A percentile compares a stretch with the other conserved stretches of the same genome.
phyloP scores from a whole-genome alignment of 345 rosid species.

The Moricandia moricandioides region DNA sequence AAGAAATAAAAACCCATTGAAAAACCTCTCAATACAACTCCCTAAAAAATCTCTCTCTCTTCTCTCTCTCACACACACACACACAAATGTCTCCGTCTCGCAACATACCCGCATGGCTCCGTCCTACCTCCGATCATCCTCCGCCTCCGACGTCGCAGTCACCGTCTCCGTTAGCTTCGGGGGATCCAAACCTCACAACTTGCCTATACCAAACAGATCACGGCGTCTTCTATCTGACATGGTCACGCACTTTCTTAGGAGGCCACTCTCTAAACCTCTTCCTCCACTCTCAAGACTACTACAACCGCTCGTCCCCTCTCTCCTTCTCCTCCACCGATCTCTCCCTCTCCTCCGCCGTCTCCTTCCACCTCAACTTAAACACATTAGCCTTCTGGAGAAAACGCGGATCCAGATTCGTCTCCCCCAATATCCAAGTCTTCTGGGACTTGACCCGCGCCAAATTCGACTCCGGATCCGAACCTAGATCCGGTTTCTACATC shows the following conservation, averaged over 20 bases:
- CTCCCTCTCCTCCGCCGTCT: conserved; percentile 49
- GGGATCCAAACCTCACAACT: conserved; percentile 55
- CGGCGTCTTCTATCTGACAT: conserved; percentile 82
- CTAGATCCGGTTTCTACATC: conserved; percentile 73
- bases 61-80: neutral
- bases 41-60: conserved; percentile 13
- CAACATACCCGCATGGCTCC: conserved; percentile 32
- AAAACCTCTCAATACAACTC: conserved; percentile 26
- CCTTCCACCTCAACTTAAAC: conserved; percentile 70
- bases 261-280: conserved; percentile 79
- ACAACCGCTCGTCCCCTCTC: conserved; percentile 38
- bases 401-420: conserved; percentile 61
- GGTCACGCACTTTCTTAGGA: conserved; percentile 75
- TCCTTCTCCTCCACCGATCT: conserved; percentile 43
- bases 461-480: conserved; percentile 84
- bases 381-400: conserved; percentile 77
- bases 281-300: conserved; percentile 56
- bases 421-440: conserved; percentile 47
- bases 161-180: conserved; percentile 53
- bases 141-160: conserved; percentile 25
- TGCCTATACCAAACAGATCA: conserved; percentile 73
- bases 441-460: conserved; percentile 81
- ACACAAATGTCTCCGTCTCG: conserved; percentile 48
- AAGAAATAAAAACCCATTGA: conserved; percentile 13
- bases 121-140: conserved; percentile 28